These are phyloP conservation scores for Ophiostoma pallidulum DNA, from an alignment of 2,329 filamentous ascomycete genomes.

Conservation along the genomic window DNA sequence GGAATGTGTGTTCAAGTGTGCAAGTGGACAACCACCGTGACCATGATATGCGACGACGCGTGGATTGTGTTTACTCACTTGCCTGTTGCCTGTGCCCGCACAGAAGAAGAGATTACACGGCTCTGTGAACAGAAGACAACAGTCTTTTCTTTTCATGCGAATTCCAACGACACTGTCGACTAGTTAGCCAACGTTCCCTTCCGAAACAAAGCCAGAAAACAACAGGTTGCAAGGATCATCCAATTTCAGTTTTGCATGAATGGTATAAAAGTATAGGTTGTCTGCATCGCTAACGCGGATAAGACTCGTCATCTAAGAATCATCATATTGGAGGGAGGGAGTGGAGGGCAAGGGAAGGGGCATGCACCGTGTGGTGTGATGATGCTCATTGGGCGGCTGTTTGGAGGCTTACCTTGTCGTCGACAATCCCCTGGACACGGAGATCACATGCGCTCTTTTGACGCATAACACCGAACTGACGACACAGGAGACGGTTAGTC, in stretches of 20 bases:
- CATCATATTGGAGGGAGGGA: constrained; percentile 36
- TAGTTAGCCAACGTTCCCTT: constrained; percentile 11
- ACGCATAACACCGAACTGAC: not conserved
- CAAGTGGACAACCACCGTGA: not conserved
- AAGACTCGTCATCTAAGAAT: constrained; percentile 71
- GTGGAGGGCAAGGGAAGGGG: no score
- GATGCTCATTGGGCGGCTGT: not conserved
- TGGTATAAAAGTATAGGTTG: constrained; percentile 55
- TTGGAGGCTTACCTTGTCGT: constrained; percentile 10
- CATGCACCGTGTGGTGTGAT: not conserved
- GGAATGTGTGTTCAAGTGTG: not conserved
- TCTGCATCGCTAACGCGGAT: constrained; percentile 65
- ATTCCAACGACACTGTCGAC: constrained; percentile 5
- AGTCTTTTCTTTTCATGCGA: no score
- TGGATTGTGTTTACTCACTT: no score
- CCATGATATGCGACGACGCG: not conserved
- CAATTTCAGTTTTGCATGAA: constrained; percentile 51
- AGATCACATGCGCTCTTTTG: no score
- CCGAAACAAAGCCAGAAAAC: constrained; percentile 13
- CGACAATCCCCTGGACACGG: not conserved
- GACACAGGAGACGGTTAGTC: constrained; percentile 11
- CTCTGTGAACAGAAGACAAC: not conserved
- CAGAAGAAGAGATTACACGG: no score
- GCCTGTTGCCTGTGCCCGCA: no score
- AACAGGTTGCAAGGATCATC: constrained; percentile 13